Conservation (phyloP, 192 early-diverging fungal genomes). For the Podila epicladia region DNA sequence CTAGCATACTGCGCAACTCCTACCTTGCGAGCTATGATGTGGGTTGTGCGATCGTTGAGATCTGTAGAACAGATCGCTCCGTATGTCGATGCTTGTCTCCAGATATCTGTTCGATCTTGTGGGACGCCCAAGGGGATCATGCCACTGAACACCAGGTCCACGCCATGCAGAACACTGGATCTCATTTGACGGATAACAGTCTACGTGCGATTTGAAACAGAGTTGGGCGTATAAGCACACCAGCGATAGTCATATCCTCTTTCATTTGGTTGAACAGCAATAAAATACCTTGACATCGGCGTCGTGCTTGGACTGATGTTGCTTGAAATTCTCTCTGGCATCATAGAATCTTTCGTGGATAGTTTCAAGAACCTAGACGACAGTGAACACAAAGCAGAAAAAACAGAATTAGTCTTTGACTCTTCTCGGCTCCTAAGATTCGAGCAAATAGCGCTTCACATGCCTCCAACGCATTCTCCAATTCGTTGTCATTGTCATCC, state of each 20-base stretch:
- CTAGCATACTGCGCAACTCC: not conserved
- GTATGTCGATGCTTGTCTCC: conserved; percentile 82
- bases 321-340: not conserved
- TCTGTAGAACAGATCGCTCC: conserved; percentile 82
- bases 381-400: not conserved
- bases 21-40: conserved; percentile 90
- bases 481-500: conserved; percentile 69
- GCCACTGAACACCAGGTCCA: conserved; percentile 80
- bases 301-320: not conserved
- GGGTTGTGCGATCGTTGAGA: conserved; percentile 74
- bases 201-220: conserved; percentile 32
- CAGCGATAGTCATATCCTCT: not conserved
- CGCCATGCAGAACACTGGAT: conserved; percentile 68
- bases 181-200: conserved; percentile 71
- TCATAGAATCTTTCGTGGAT: conserved; percentile 81
- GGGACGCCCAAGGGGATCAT: conserved; percentile 79
- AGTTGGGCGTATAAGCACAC: conserved; percentile 4
- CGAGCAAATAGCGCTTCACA: not conserved
- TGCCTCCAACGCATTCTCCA: conserved; percentile 58
- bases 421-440: too few relatives aligned
- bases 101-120: conserved; percentile 76
- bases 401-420: not conserved
- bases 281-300: conserved; percentile 54
- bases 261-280: not conserved
- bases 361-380: conserved; percentile 61